Conservation (phyloP, 2,329 filamentous ascomycete genomes). For the Diaporthe sp. region DNA sequence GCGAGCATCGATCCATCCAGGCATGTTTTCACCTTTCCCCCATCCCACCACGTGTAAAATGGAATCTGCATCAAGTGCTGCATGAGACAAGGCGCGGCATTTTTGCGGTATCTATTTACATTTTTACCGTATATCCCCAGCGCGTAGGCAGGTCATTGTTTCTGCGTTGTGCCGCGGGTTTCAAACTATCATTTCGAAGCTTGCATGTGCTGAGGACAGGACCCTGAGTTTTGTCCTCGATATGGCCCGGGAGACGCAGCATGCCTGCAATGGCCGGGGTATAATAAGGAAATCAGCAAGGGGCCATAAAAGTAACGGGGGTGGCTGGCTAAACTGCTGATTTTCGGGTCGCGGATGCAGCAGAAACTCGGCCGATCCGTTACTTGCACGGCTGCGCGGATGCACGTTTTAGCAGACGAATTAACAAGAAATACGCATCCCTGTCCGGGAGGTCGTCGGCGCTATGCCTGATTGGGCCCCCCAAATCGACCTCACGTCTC, state of each 20-base stretch:
- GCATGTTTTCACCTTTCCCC: background rate
- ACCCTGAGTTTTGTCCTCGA: constrained; percentile 25
- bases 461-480: constrained; percentile 16
- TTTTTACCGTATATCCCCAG: background rate
- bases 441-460: constrained; percentile 6
- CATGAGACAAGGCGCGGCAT: constrained; percentile 2
- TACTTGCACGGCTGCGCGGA: background rate
- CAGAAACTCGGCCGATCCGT: background rate
- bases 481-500: constrained; percentile 31
- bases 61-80: background rate
- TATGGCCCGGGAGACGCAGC: constrained; percentile 16
- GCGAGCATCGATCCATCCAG: background rate
- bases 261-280: constrained; percentile 15
- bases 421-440: background rate
- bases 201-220: constrained; percentile 13
- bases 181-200: constrained; percentile 20
- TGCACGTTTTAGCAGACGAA: background rate
- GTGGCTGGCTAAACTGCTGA: background rate
- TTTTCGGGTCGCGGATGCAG: background rate
- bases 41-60: background rate
- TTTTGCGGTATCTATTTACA: background rate
- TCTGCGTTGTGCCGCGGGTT: constrained; percentile 9
- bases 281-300: background rate
- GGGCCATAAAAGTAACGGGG: constrained; percentile 6
- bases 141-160: background rate